phyloP scores from a whole-genome alignment of 2,329 filamentous ascomycete species.

The Thermothelomyces thermophilus region DNA sequence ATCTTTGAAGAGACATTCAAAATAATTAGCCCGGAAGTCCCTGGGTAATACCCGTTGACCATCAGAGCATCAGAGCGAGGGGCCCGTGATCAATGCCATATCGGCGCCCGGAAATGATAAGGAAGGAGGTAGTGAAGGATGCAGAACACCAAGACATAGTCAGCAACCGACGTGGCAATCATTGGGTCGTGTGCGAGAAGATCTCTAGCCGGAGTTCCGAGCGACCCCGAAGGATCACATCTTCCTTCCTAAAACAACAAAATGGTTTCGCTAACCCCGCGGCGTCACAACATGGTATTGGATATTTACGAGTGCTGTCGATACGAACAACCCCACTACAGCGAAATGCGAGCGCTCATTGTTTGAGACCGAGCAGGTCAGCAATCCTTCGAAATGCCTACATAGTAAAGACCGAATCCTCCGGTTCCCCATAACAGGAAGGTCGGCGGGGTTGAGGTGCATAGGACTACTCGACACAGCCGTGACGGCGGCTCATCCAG shows the following conservation, averaged over 20 bases:
- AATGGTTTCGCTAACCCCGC: neutral
- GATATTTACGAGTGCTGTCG: neutral
- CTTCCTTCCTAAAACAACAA: neutral
- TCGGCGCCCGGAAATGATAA: neutral
- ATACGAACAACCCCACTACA: neutral
- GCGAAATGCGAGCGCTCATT: neutral
- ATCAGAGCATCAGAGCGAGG: neutral
- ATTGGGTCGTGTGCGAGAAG: neutral
- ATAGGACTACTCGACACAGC: too few relatives aligned
- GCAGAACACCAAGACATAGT: neutral
- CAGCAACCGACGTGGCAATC: neutral
- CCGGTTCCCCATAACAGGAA: neutral
- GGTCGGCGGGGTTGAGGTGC: neutral
- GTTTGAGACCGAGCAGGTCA: neutral
- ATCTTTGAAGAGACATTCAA: too few relatives aligned
- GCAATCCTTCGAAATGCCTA: too few relatives aligned
- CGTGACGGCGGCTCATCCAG: too few relatives aligned
- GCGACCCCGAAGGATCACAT: neutral
- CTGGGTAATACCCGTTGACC: too few relatives aligned
- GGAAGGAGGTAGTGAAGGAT: neutral
- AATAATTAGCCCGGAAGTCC: too few relatives aligned
- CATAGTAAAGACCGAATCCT: neutral
- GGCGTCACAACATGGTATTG: neutral
- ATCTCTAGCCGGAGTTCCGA: neutral
- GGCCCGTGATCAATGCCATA: neutral